A percentile compares a stretch with the other conserved stretches of the same genome.
Evolutionary conservation across 2,329 filamentous ascomycete genomes (phyloP).

Genomic region (Escovopsis sp.): DNA sequence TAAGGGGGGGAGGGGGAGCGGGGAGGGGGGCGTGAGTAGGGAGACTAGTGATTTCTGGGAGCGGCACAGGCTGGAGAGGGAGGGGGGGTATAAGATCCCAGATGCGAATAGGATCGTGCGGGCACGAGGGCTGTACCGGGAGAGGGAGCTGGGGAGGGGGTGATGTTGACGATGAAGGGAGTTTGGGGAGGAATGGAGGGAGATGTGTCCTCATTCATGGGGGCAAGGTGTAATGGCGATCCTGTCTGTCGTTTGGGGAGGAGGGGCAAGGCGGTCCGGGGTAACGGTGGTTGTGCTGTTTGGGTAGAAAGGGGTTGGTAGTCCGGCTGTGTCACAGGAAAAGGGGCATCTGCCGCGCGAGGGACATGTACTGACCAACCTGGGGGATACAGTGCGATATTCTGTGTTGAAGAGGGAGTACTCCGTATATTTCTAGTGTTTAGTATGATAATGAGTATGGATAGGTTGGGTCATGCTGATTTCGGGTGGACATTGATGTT

Average conservation of each 20-base stretch:
- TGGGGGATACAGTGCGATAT: too few species aligned
- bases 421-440: too few species aligned
- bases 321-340: not conserved
- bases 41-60: conserved; percentile 28
- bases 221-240: not conserved
- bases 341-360: too few species aligned
- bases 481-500: too few species aligned
- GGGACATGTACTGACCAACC: too few species aligned
- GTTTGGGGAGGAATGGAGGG: not conserved
- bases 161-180: too few species aligned
- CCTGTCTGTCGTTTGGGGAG: too few species aligned
- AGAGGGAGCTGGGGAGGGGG: conserved; percentile 2
- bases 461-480: too few species aligned
- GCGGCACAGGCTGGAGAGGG: conserved; percentile 22
- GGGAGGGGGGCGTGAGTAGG: conserved; percentile 9
- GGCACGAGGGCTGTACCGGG: not conserved
- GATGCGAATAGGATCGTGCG: conserved; percentile 19
- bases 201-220: too few species aligned
- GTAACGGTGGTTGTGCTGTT: not conserved
- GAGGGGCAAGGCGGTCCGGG: too few species aligned
- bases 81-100: conserved; percentile 23
- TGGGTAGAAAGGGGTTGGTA: not conserved
- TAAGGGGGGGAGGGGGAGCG: conserved; percentile 6
- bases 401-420: too few species aligned
- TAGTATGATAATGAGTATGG: too few species aligned